Percentiles rank a stretch among this genome's conserved stretches.
Evolutionary conservation across 345 rosid species (phyloP).

Genomic region (Ailanthus altissimus): DNA sequence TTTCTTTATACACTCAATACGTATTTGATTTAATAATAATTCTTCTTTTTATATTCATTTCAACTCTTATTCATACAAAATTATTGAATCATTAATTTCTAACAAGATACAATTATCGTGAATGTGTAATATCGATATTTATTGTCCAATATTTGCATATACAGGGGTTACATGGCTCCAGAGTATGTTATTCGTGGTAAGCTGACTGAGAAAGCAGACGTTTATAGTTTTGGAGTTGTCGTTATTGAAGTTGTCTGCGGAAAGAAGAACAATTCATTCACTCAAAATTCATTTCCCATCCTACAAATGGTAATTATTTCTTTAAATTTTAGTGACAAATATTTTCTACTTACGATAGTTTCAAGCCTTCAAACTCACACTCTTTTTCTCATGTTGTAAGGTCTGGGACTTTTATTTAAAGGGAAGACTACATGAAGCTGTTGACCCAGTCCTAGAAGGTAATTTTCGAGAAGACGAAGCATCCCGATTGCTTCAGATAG

Average conservation of each 20-base stretch:
- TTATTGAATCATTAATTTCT: too few relatives aligned
- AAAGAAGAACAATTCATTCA: constrained; percentile 51
- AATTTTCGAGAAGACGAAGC: constrained; percentile 51
- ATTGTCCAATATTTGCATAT: background rate
- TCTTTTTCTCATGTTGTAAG: constrained; percentile 29
- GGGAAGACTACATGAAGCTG: constrained; percentile 50
- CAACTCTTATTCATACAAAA: too few relatives aligned
- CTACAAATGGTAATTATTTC: constrained; percentile 53
- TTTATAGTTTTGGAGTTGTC: constrained; percentile 83
- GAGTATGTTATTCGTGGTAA: constrained; percentile 76
- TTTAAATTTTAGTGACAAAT: background rate
- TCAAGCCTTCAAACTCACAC: background rate
- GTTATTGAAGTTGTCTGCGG: constrained; percentile 68
- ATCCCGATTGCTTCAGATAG: constrained; percentile 56
- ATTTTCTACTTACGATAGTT: background rate
- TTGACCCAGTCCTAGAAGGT: constrained; percentile 56
- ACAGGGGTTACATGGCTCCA: constrained; percentile 95
- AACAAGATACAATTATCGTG: too few relatives aligned
- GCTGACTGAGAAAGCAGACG: constrained; percentile 81
- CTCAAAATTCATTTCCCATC: constrained; percentile 44
- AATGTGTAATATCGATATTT: too few relatives aligned
- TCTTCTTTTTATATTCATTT: too few relatives aligned
- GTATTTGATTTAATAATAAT: too few relatives aligned
- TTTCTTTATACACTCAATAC: too few relatives aligned
- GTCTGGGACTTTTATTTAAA: constrained; percentile 61